phyloP scores from a whole-genome alignment of 306 rosid species.

The Prosopis cineraria region DNA sequence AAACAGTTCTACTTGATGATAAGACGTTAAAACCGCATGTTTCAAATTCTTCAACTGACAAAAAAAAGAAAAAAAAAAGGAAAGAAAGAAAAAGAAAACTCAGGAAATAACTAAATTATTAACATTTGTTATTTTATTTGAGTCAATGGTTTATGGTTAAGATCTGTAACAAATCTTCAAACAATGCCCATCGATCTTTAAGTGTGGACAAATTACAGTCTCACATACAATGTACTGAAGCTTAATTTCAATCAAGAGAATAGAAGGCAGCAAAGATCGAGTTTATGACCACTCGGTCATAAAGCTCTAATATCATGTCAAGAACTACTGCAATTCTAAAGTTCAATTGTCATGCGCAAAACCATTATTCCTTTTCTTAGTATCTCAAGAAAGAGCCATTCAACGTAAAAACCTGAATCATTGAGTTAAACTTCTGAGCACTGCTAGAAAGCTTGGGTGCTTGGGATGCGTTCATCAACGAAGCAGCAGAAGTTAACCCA shows the following conservation, averaged over 20 bases:
- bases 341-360: not conserved
- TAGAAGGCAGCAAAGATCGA: not conserved
- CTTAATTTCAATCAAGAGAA: not conserved
- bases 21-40: too few species aligned
- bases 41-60: too few species aligned
- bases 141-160: too few species aligned
- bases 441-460: slow-evolving; percentile 76
- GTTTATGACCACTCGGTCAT: not conserved
- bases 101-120: too few species aligned
- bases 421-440: slow-evolving; percentile 70
- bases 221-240: not conserved
- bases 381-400: not conserved
- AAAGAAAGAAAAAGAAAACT: too few species aligned
- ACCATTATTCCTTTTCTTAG: not conserved
- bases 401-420: slow-evolving; percentile 71
- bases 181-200: too few species aligned
- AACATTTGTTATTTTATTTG: too few species aligned
- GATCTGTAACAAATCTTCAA: too few species aligned
- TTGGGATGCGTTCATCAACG: slow-evolving; percentile 43
- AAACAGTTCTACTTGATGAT: too few species aligned
- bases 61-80: too few species aligned
- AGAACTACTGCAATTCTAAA: not conserved
- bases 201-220: not conserved
- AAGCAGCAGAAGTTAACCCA: slow-evolving; percentile 45
- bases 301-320: not conserved